Base-by-base conservation (phyloP, 352 stramenopile genomes). In the Chrysophaeum taylorii region DNA sequence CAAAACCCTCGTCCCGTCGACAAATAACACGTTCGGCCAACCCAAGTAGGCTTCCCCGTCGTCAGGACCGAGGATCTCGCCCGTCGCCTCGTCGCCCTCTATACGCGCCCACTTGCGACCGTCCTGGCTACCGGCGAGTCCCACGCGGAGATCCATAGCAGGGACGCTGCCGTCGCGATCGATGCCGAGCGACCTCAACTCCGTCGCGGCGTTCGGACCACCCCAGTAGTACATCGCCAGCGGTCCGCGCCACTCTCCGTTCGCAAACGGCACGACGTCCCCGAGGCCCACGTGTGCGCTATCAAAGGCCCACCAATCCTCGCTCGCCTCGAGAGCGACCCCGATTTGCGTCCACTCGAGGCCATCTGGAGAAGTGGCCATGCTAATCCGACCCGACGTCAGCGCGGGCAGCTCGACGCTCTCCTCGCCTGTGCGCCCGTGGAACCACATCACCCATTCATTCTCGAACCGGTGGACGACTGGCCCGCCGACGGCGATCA, bases 191-290 rank as follows among this genome's bases (percentile, higher is more conserved):
- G 52, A 45, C 25, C 75, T 68, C 42, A 79, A 76, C 1, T 73
- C 72, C 38, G 69, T 82, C 64, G 81, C 78, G 64, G 89, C 80
- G 43, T 77, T 76, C 48, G 63, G 80, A 53, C 85, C 85, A 64
- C 85, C 85, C 70, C 86, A 85, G 68, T 85, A 87, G 74, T 91
- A 91, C 81, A 89, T 87, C n/a, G 89, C 72, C 69, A 88, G 88
- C n/a, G n/a, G n/a, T n/a, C n/a, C n/a, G n/a, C n/a, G n/a, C 54
- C 21, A 48, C 14, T 84, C 79, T 42, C 81, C 82, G 41, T 81
- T 80, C 60, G 85, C 76, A 48, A 73, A 79, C n/a, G 82, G 70
- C 18, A 86, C 78, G 0, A 91, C 81, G 71, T 87, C 84, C 14
- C 85, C 85, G 15, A 89, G 71, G 45, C 85, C 84, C 35, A 88